Evolutionary conservation across 208 protist species (phyloP).

Genomic region (Herpetomonas tarakana): DNA sequence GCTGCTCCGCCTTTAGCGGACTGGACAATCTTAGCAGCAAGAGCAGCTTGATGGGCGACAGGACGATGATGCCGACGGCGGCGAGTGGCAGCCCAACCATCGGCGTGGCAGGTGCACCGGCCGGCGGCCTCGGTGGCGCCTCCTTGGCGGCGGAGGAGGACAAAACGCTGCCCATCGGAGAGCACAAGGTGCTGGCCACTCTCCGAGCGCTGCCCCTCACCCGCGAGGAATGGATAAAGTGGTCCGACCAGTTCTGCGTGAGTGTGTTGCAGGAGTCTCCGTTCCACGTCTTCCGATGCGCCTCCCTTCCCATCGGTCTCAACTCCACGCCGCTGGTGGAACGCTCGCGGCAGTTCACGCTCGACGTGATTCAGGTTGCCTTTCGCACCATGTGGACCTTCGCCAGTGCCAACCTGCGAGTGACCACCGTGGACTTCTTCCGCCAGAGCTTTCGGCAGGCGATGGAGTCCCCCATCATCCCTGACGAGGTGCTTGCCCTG

Average conservation of each 20-base stretch:
- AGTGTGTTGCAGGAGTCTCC: constrained; percentile 80
- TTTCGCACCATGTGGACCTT: constrained; percentile 82
- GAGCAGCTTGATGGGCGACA: neutral
- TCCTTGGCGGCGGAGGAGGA: constrained; percentile 34
- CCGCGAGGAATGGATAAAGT: constrained; percentile 82
- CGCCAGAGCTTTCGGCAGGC: constrained; percentile 55
- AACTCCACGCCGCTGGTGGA: constrained; percentile 69
- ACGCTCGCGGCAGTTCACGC: constrained; percentile 54
- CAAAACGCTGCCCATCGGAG: constrained; percentile 50
- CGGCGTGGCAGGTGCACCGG: no score
- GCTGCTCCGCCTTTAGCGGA: neutral
- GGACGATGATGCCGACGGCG: neutral
- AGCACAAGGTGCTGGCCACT: constrained; percentile 45
- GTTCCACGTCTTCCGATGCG: constrained; percentile 83
- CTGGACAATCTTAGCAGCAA: neutral
- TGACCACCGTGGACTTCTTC: constrained; percentile 59
- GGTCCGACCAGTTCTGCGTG: constrained; percentile 63
- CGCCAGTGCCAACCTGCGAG: constrained; percentile 52
- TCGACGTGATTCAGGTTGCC: constrained; percentile 57
- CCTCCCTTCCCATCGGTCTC: constrained; percentile 52
- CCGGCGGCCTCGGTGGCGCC: no score
- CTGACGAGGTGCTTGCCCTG: constrained; percentile 65
- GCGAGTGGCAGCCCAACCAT: neutral
- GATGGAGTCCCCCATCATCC: constrained; percentile 52
- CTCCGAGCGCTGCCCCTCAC: constrained; percentile 62